phyloP scores from a whole-genome alignment of 495 filamentous ascomycete genomes.

The Mytilinidion resinicola region DNA sequence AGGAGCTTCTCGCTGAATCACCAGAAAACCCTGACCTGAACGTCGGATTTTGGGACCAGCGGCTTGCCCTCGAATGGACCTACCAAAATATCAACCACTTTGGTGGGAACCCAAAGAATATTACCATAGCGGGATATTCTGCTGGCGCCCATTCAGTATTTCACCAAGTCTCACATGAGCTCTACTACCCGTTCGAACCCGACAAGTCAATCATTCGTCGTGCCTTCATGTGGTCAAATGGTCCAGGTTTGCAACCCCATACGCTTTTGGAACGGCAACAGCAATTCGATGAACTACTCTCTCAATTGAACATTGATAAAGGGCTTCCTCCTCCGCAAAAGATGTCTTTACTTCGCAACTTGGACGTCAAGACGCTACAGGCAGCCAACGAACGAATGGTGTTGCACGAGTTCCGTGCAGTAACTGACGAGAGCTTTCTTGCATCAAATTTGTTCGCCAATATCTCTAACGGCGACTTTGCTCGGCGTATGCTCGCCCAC shows the following conservation, averaged over 20 bases:
- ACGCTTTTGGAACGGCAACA: constrained; percentile 41
- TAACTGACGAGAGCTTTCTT: constrained; percentile 47
- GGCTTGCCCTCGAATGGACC: constrained; percentile 39
- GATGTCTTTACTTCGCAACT: constrained; percentile 43
- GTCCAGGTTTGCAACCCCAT: constrained; percentile 51
- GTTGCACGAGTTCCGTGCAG: constrained; percentile 50
- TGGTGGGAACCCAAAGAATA: constrained; percentile 35
- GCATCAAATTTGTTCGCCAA: constrained; percentile 38
- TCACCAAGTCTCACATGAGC: constrained; percentile 52
- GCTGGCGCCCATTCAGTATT: constrained; percentile 41
- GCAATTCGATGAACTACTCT: constrained; percentile 54
- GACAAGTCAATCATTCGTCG: constrained; percentile 40
- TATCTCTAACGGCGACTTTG: constrained; percentile 47
- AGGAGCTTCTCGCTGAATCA: constrained; percentile 27
- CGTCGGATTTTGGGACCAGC: constrained; percentile 40
- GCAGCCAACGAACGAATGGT: constrained; percentile 36
- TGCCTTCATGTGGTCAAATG: constrained; percentile 50
- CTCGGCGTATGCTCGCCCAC: constrained; percentile 35
- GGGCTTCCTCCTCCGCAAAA: constrained; percentile 40
- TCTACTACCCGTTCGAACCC: constrained; percentile 42
- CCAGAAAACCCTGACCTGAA: constrained; percentile 26
- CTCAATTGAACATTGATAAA: constrained; percentile 42
- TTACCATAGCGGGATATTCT: constrained; percentile 38
- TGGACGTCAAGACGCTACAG: constrained; percentile 38
- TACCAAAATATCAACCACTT: constrained; percentile 35